These are phyloP conservation scores for Cucumis variabilis DNA, from an alignment of 331 rosid species.

Conservation along the genomic window DNA sequence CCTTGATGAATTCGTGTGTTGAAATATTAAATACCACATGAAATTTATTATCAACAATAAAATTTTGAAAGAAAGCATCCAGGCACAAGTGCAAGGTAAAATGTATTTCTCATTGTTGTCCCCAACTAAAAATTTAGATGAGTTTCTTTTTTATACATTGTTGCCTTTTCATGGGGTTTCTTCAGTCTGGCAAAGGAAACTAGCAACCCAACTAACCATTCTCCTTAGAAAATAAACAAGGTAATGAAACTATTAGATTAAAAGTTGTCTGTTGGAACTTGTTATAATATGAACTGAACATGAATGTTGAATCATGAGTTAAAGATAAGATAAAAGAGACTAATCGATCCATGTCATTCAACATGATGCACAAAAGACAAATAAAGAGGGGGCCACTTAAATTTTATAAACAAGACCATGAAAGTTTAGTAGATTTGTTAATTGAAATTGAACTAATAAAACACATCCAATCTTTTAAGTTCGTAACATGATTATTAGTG, in stretches of 20 bases:
- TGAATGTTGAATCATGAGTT: neutral
- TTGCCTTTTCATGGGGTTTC: neutral
- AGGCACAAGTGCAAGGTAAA: neutral
- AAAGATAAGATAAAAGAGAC: conserved; percentile 30
- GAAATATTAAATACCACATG: neutral
- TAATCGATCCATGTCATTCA: conserved; percentile 98
- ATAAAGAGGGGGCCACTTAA: too few relatives aligned
- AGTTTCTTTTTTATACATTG: neutral
- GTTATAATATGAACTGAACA: conserved; percentile 8
- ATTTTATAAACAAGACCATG: too few relatives aligned
- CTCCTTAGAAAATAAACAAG: neutral
- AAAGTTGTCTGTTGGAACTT: too few relatives aligned
- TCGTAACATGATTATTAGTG: too few relatives aligned
- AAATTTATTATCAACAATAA: neutral
- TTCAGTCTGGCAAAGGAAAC: neutral
- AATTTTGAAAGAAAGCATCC: neutral
- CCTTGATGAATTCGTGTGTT: neutral
- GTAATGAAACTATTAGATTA: neutral
- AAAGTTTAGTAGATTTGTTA: too few relatives aligned
- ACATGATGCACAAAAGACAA: conserved; percentile 60
- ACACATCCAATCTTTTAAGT: too few relatives aligned
- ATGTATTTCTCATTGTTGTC: neutral
- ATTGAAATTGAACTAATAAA: too few relatives aligned
- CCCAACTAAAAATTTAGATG: neutral
- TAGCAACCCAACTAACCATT: neutral